These are phyloP conservation scores for Bipolaris bicolor DNA, from an alignment of 2,329 filamentous ascomycete genomes.

Conservation along the genomic window DNA sequence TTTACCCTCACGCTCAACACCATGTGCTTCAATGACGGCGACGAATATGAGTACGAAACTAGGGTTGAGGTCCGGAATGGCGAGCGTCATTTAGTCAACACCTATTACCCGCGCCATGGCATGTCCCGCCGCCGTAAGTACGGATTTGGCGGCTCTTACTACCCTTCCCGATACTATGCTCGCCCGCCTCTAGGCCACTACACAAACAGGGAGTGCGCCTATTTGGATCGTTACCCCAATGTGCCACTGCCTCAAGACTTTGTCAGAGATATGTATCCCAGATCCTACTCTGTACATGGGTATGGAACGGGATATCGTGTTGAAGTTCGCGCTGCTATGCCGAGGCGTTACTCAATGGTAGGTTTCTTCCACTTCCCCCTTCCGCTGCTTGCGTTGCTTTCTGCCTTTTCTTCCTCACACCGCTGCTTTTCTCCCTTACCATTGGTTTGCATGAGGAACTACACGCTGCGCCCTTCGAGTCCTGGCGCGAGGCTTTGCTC, in stretches of 20 bases:
- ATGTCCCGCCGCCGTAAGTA: conserved; percentile 29
- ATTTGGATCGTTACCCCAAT: conserved; percentile 10
- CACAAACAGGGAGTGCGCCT: conserved; percentile 2
- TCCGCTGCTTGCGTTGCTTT: conserved; percentile 13
- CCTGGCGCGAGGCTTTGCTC: background rate
- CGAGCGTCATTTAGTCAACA: conserved; percentile 17
- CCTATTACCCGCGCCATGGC: conserved; percentile 15
- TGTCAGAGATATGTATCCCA: conserved; percentile 1
- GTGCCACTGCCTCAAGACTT: background rate
- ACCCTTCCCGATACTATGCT: conserved; percentile 36
- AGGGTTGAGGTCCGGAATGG: conserved; percentile 23
- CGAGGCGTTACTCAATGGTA: conserved; percentile 30
- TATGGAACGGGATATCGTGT: conserved; percentile 23
- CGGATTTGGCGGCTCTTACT: conserved; percentile 34
- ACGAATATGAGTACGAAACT: conserved; percentile 22
- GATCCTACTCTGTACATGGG: conserved; percentile 14
- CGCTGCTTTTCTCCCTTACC: conserved; percentile 16
- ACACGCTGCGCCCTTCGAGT: conserved; percentile 1
- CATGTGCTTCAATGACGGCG: conserved; percentile 36
- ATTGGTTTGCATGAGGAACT: conserved; percentile 10
- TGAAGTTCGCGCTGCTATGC: conserved; percentile 28
- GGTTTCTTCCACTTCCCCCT: conserved; percentile 26
- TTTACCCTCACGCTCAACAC: conserved; percentile 6
- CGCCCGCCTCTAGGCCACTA: conserved; percentile 22
- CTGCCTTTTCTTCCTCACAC: conserved; percentile 20